phyloP scores from a whole-genome alignment of 78 protist species.

The Protostelium mycophagum region DNA sequence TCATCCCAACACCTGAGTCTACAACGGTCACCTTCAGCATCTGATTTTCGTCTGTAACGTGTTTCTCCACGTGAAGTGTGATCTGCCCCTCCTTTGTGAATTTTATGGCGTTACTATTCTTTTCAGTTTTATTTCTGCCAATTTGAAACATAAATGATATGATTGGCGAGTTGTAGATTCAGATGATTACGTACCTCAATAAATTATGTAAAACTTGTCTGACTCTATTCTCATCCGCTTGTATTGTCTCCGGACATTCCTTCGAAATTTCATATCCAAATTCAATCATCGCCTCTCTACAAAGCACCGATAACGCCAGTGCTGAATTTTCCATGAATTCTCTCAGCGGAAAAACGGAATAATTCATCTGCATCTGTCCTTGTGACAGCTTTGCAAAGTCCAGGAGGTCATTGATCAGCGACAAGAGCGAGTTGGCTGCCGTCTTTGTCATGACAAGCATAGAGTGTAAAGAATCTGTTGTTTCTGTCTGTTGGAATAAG shows the following conservation, averaged over 20 bases:
- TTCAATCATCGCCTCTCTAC: background rate
- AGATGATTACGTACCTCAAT: background rate
- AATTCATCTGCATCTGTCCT: slow-evolving; percentile 15
- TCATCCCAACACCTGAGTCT: background rate
- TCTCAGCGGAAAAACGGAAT: background rate
- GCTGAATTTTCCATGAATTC: background rate
- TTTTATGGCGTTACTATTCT: background rate
- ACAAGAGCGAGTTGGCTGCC: slow-evolving; percentile 22
- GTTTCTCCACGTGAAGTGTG: background rate
- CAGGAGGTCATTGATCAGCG: slow-evolving; percentile 43
- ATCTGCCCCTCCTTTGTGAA: background rate
- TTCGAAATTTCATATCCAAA: background rate
- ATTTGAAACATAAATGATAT: too few relatives aligned
- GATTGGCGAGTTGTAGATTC: too few relatives aligned
- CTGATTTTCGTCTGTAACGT: background rate
- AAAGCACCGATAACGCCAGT: background rate
- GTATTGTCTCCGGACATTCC: background rate
- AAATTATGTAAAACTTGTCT: background rate
- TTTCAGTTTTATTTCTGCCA: too few relatives aligned
- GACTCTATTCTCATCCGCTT: background rate
- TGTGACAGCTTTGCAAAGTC: slow-evolving; percentile 34
- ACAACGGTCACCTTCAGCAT: background rate
- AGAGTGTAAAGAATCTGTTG: slow-evolving; percentile 1
- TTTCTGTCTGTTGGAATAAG: background rate
- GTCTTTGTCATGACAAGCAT: slow-evolving; percentile 22